Base-by-base conservation (phyloP, 179 eudicot species). In the Patellifolia procumbens region DNA sequence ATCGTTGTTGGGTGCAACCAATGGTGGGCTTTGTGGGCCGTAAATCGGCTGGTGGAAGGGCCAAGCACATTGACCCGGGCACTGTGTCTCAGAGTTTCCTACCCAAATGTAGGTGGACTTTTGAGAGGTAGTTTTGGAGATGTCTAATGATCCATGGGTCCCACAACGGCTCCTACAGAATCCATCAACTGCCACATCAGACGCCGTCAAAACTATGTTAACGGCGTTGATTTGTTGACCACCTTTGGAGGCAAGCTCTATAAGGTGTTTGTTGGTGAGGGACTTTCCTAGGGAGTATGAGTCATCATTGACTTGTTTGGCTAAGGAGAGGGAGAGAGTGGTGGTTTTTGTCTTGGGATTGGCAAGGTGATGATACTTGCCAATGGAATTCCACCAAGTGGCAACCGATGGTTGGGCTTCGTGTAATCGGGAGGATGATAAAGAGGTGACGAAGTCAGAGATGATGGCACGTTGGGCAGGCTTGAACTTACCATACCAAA, bases 41-140 rank as follows among this genome's bases (percentile, higher is more conserved):
- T 76, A 83, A 3, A 83, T 72, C 68, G 85, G 85, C 78, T 83
- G 80, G 77, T 82, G 82, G 60, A 82, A 82, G 13, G 85, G 85
- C 85, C 85, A 82, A 7, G 85, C 83, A 11, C 86, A 83, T 63
- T 80, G 81, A 17, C 86, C 86, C 0, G 86, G 86, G 12, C 86
- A 83, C 12, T 80, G 83, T 0, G 64, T 73, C 70, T 80, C 81
- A 1, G 86, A 70, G 68, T 83, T 83, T 0, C 86, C 86, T 1
- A 83, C 86, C 86, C 86, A 83, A 1, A 83, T 83, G 79, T 83
- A 83, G 22, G 83, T 78, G 22, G 56, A 76, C 61, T 52, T 83
- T 5, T 42, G 34, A 10, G 28, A 48, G 60, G 55, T 15, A 3
- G 42, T 42, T 13, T 43, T 70, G 11, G 78, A 53, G 22, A 53